These are phyloP conservation scores for Eucalyptus pauciflora DNA, from an alignment of 345 rosid genomes.

Conservation along the genomic window DNA sequence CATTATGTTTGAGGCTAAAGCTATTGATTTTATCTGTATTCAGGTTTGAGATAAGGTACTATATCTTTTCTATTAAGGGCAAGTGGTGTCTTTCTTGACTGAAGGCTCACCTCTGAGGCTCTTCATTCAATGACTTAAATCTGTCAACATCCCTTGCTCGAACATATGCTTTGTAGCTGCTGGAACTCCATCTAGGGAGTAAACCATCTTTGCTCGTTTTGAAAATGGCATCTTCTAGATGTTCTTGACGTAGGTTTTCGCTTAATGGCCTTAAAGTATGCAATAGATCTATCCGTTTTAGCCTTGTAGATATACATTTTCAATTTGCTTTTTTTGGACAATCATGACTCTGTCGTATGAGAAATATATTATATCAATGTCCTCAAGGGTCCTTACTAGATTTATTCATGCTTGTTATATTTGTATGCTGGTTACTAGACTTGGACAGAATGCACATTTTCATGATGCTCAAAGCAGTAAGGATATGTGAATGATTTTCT, in stretches of 20 bases:
- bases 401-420: not conserved
- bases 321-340: not conserved
- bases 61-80: not conserved
- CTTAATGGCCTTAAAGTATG: not conserved
- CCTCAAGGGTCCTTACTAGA: not conserved
- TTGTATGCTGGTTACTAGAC: not conserved
- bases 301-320: not conserved
- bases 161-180: not conserved
- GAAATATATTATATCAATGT: not conserved
- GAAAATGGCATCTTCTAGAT: not conserved
- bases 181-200: not conserved
- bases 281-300: not conserved
- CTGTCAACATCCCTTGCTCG: not conserved
- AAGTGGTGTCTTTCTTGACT: not conserved
- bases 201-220: not conserved
- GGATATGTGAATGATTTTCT: not conserved
- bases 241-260: not conserved
- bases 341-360: not conserved
- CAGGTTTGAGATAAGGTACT: not conserved
- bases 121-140: not conserved
- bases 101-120: not conserved
- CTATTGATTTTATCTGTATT: not conserved
- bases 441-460: not conserved
- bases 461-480: not conserved
- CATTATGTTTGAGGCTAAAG: not conserved